Evolutionary conservation across 2,329 filamentous ascomycete species (phyloP).

Genomic region (Sarocladium brachiariae): DNA sequence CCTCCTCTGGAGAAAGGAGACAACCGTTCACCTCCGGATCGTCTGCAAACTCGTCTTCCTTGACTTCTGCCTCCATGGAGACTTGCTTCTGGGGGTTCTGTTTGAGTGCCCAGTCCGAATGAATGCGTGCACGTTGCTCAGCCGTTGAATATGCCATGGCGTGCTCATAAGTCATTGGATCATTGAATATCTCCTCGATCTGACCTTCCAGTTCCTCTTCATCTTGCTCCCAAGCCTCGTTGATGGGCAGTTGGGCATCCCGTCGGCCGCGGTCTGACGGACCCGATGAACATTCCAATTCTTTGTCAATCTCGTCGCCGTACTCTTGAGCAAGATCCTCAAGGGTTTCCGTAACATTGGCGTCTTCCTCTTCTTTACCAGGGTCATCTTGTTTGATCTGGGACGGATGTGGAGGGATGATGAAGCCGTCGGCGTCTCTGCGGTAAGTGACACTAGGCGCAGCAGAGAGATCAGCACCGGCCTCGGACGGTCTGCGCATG

Average conservation of each 20-base stretch:
- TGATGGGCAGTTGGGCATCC: constrained; percentile 44
- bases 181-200: constrained; percentile 63
- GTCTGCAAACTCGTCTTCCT: constrained; percentile 77
- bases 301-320: constrained; percentile 32
- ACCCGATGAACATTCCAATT: constrained; percentile 16
- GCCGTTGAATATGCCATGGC: constrained; percentile 52
- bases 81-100: constrained; percentile 40
- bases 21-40: constrained; percentile 84
- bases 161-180: constrained; percentile 50
- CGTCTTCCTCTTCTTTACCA: constrained; percentile 14
- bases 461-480: constrained; percentile 28
- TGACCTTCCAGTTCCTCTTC: constrained; percentile 62
- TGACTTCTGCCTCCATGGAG: constrained; percentile 59
- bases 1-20: constrained; percentile 65
- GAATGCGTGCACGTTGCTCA: constrained; percentile 46
- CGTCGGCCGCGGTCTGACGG: constrained; percentile 13
- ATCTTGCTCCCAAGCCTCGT: constrained; percentile 55
- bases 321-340: constrained; percentile 38
- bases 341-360: constrained; percentile 20
- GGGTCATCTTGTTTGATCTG: constrained; percentile 28
- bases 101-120: constrained; percentile 44
- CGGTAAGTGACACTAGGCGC: constrained; percentile 32
- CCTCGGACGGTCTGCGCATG: constrained; percentile 16
- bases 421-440: constrained; percentile 62
- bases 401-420: constrained; percentile 48